Evolutionary conservation across 2,329 filamentous ascomycete species (phyloP).

Genomic region (Ophiostoma triangulosporum): DNA sequence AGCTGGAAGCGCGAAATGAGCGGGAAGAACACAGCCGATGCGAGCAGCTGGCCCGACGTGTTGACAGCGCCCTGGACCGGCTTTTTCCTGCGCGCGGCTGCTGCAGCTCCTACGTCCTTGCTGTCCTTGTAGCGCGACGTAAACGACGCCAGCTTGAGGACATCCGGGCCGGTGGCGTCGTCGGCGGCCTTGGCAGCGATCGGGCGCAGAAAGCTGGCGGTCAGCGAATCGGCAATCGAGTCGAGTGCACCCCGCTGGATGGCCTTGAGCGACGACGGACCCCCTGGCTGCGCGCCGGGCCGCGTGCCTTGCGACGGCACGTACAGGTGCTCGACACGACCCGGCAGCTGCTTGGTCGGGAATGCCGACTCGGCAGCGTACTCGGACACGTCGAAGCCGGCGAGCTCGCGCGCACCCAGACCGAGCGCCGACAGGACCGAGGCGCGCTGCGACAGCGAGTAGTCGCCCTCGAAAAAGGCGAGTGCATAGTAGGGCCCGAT

Average conservation of each 20-base stretch:
- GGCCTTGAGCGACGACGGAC: conserved; percentile 28
- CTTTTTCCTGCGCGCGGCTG: conserved; percentile 11
- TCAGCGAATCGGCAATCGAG: conserved; percentile 51
- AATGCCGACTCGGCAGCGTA: conserved; percentile 44
- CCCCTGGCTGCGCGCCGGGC: conserved; percentile 8
- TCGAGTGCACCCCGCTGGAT: conserved; percentile 50
- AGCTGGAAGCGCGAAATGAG: conserved; percentile 69
- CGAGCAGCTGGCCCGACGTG: conserved; percentile 62
- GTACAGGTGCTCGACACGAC: conserved; percentile 61
- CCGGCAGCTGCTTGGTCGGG: conserved; percentile 67
- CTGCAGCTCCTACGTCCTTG: no score
- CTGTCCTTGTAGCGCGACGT: conserved; percentile 52
- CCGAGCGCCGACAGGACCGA: conserved; percentile 72
- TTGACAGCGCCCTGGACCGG: conserved; percentile 48
- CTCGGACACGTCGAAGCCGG: conserved; percentile 53
- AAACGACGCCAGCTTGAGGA: conserved; percentile 82
- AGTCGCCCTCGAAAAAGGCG: conserved; percentile 83
- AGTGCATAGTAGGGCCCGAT: conserved; percentile 78
- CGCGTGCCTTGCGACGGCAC: conserved; percentile 22
- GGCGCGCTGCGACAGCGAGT: conserved; percentile 73
- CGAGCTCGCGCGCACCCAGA: conserved; percentile 69
- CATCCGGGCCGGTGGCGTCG: conserved; percentile 61
- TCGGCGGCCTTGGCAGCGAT: conserved; percentile 74
- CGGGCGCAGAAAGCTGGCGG: conserved; percentile 63
- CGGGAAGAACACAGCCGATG: conserved; percentile 72